phyloP scores from a whole-genome alignment of 2,329 filamentous ascomycete genomes.

The Gliomastix tumulicola region DNA sequence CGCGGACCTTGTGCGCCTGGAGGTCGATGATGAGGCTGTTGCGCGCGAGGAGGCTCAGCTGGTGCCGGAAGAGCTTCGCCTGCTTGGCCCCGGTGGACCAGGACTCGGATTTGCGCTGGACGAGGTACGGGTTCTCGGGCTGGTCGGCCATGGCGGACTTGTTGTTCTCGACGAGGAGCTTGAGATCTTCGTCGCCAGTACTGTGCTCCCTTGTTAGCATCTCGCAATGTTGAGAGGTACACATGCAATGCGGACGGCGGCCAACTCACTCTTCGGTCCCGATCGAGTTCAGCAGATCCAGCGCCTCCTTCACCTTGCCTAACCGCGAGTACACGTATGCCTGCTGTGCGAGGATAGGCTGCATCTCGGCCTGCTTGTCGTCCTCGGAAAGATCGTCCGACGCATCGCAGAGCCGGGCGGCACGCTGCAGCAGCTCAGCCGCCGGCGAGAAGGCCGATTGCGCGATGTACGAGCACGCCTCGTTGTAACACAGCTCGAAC shows the following conservation, averaged over 20 bases:
- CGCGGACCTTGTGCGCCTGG: conserved; percentile 59
- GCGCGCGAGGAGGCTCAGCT: conserved; percentile 45
- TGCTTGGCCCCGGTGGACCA: conserved; percentile 43
- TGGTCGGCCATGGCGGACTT: conserved; percentile 30
- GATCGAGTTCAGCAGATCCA: conserved; percentile 54
- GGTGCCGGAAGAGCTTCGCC: conserved; percentile 67
- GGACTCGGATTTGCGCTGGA: conserved; percentile 53
- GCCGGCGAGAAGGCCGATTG: conserved; percentile 59
- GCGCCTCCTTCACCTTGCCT: conserved; percentile 60
- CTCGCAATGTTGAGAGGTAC: neutral
- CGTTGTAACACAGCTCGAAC: conserved; percentile 79
- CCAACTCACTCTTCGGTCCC: conserved; percentile 51
- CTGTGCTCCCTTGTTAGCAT: conserved; percentile 16
- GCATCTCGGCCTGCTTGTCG: conserved; percentile 67
- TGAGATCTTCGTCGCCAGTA: conserved; percentile 52
- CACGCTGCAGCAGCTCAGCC: conserved; percentile 60
- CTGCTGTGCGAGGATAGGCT: conserved; percentile 71
- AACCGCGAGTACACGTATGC: conserved; percentile 63
- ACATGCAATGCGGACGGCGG: no score
- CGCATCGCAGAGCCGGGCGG: conserved; percentile 63
- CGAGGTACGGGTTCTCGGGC: conserved; percentile 57
- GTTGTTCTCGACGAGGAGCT: conserved; percentile 62
- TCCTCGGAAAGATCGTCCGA: conserved; percentile 67
- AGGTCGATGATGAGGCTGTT: conserved; percentile 61
- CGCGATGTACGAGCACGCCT: conserved; percentile 66